Percentiles rank a stretch among this genome's conserved stretches.
phyloP scores from a whole-genome alignment of 2,329 filamentous ascomycete species.

The Colletotrichum australisinense region DNA sequence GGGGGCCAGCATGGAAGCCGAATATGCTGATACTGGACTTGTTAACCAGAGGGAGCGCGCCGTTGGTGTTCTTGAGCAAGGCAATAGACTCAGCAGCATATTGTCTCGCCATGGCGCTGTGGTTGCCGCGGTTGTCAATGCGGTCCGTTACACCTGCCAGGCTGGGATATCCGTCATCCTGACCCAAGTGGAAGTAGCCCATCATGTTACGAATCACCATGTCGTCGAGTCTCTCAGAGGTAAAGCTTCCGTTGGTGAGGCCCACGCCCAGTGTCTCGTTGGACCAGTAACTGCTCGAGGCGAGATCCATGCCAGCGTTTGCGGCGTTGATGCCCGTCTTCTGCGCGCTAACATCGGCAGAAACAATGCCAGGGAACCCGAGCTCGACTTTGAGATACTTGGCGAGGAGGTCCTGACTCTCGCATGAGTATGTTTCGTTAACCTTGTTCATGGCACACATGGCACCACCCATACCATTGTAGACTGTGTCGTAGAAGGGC shows the following conservation, averaged over 20 bases:
- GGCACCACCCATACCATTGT: conserved; percentile 36
- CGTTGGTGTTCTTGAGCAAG: conserved; percentile 77
- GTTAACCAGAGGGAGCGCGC: conserved; percentile 70
- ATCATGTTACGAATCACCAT: conserved; percentile 69
- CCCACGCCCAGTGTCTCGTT: conserved; percentile 70
- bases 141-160: conserved; percentile 59
- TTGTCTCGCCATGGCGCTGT: conserved; percentile 59
- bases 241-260: conserved; percentile 69
- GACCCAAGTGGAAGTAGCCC: conserved; percentile 64
- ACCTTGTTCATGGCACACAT: conserved; percentile 43
- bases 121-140: conserved; percentile 68
- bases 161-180: conserved; percentile 69
- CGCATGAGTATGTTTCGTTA: conserved; percentile 40
- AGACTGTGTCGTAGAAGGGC: conserved; percentile 39
- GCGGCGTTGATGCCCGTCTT: conserved; percentile 39
- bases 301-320: conserved; percentile 46
- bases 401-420: conserved; percentile 39
- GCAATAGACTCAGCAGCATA: conserved; percentile 70
- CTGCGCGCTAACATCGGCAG: conserved; percentile 39
- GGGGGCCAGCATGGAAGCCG: conserved; percentile 54
- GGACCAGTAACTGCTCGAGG: conserved; percentile 55
- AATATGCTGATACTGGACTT: conserved; percentile 19
- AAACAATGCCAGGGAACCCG: conserved; percentile 40
- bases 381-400: conserved; percentile 42
- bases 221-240: conserved; percentile 66